Percentiles rank a stretch among this genome's conserved stretches.
Evolutionary conservation across 2,329 filamentous ascomycete species (phyloP).

Genomic region (Sarocladium oryzae): DNA sequence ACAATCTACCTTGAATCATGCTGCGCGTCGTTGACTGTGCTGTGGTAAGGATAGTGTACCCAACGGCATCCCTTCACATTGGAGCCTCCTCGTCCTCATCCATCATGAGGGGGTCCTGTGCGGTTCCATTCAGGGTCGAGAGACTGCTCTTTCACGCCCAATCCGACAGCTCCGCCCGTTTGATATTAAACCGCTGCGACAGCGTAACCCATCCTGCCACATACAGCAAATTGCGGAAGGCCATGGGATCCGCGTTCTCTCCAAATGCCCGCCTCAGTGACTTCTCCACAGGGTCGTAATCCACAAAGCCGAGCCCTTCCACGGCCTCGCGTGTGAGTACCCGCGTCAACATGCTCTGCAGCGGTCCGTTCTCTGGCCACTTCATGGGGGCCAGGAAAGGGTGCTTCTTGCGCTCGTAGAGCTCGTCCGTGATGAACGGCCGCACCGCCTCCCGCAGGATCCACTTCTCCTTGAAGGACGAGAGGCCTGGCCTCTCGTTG

Average conservation of each 20-base stretch:
- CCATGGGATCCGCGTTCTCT: slow-evolving; percentile 22
- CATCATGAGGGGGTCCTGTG: no score
- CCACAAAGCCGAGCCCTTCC: slow-evolving; percentile 32
- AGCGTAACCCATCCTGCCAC: slow-evolving; percentile 39
- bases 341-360: slow-evolving; percentile 28
- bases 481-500: slow-evolving; percentile 12
- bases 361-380: slow-evolving; percentile 34
- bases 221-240: slow-evolving; percentile 31
- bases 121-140: no score
- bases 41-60: no score
- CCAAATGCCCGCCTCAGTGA: slow-evolving; percentile 32
- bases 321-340: slow-evolving; percentile 31
- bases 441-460: slow-evolving; percentile 42
- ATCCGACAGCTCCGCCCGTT: slow-evolving; percentile 19
- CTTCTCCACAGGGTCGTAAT: slow-evolving; percentile 27
- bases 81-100: no score
- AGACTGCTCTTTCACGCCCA: not conserved
- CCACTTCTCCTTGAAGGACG: slow-evolving; percentile 38
- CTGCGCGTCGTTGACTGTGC: no score
- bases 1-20: no score
- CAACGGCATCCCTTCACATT: no score
- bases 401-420: slow-evolving; percentile 44
- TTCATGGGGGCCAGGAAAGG: slow-evolving; percentile 39
- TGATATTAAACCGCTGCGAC: slow-evolving; percentile 33
- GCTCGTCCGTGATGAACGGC: slow-evolving; percentile 44